Evolutionary conservation across 306 rosid genomes (phyloP).

Genomic region (Quercus gilva): DNA sequence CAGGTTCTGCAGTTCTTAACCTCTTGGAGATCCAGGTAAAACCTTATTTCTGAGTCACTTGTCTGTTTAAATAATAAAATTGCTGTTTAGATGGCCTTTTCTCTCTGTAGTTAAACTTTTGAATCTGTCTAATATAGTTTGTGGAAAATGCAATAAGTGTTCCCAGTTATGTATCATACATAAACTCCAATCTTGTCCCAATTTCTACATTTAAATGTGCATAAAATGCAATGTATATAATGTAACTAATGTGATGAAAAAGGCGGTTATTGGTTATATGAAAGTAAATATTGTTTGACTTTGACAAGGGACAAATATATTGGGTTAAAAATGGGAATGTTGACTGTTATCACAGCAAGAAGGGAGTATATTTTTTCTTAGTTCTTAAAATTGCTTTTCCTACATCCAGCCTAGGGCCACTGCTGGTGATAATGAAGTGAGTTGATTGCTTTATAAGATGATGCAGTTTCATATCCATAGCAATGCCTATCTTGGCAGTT

Average conservation of each 20-base stretch:
- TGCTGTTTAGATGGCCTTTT: not conserved
- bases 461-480: slow-evolving; percentile 62
- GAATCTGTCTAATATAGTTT: not conserved
- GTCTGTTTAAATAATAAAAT: not conserved
- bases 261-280: not conserved
- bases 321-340: not conserved
- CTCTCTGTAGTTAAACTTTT: not conserved
- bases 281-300: not conserved
- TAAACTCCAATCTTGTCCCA: not conserved
- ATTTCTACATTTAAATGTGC: not conserved
- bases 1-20: slow-evolving; percentile 93
- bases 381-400: too few relatives aligned
- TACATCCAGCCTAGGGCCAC: slow-evolving; percentile 75
- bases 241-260: not conserved
- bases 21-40: slow-evolving; percentile 89
- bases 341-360: not conserved
- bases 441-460: slow-evolving; percentile 92
- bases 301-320: not conserved
- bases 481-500: slow-evolving; percentile 84
- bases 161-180: slow-evolving; percentile 3
- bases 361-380: not conserved
- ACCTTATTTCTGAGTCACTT: not conserved
- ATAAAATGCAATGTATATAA: not conserved
- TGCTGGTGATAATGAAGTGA: slow-evolving; percentile 89
- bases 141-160: not conserved